These are phyloP conservation scores for Vigna hirtella DNA, from an alignment of 306 rosid genomes.

Conservation along the genomic window DNA sequence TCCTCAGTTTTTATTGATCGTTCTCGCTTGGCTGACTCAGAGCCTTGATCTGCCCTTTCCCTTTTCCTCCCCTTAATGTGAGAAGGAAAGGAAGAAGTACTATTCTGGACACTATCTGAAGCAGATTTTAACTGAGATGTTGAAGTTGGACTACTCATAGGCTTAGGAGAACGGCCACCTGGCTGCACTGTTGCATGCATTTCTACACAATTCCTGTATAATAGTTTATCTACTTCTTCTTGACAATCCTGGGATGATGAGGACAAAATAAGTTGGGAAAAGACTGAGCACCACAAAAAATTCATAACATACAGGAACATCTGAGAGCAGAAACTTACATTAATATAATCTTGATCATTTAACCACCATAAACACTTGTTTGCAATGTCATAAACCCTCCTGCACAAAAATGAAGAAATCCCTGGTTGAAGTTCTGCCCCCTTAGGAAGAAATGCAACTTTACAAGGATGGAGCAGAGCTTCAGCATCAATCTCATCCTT, in stretches of 20 bases:
- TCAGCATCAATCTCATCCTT: slow-evolving; percentile 85
- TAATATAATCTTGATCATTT: slow-evolving; percentile 72
- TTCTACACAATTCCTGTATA: slow-evolving; percentile 68
- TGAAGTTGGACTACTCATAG: slow-evolving; percentile 78
- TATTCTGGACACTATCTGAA: slow-evolving; percentile 75
- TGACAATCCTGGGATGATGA: slow-evolving; percentile 64
- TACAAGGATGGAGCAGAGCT: slow-evolving; percentile 87
- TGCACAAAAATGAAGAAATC: slow-evolving; percentile 79
- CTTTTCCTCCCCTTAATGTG: slow-evolving; percentile 79
- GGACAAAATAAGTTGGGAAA: not conserved
- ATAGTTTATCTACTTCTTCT: slow-evolving; percentile 81
- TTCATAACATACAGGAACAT: not conserved
- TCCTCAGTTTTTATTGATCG: slow-evolving; percentile 65
- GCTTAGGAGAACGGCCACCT: slow-evolving; percentile 90
- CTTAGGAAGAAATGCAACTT: slow-evolving; percentile 88
- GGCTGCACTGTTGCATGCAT: slow-evolving; percentile 82
- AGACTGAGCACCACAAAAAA: slow-evolving; percentile 9
- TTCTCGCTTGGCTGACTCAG: slow-evolving; percentile 69
- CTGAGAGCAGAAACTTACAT: slow-evolving; percentile 60
- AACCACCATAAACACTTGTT: slow-evolving; percentile 90
- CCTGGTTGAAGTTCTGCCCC: slow-evolving; percentile 80
- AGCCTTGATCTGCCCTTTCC: slow-evolving; percentile 77
- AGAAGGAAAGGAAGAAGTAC: slow-evolving; percentile 66
- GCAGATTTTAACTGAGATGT: slow-evolving; percentile 74
- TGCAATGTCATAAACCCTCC: slow-evolving; percentile 83